Evolutionary conservation across 768 basidiomycete genomes (phyloP), one percentile per base, ranked within the genome.

Genomic region (Collybia sp.): DNA sequence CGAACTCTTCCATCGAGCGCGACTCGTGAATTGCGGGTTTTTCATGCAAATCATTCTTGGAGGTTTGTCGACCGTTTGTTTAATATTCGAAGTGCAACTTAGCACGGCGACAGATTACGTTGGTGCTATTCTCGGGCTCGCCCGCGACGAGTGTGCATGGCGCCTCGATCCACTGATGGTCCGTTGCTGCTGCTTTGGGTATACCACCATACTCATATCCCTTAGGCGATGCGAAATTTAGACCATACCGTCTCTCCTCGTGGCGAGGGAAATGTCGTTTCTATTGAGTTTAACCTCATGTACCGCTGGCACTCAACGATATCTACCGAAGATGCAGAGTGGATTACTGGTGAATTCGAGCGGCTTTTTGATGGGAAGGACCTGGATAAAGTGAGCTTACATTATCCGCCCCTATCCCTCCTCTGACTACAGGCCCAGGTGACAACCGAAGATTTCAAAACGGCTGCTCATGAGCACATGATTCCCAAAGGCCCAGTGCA

Each of bases 231-330:
- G 48, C 75, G 86, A 39, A 73, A 74, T 19, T 9, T 56, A 0
- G 56, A 69, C 48, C 85, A 87, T 51, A 66, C 67, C 0, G 60
- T 85, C 45, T 65, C 75, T 12, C 76, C 80, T 32, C 75, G 80
- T 9, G 89, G 88, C 32, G 67, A 82, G 58, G 89, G 89, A 42
- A 91, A 91, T 55, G 80, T 78, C 32, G 78, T 80, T 47, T 87
- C 88, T 0, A 58, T 88, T 30, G 89, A 91, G 63, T 90, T 91
- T 69, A 89, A 79, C 52, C 64, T 78, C 2, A 61, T 79, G 16
- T 79, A 79, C 61, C 46, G 75, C 42, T 88, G 86, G 86, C 86
- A 88, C 54, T 68, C 86, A 15, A 71, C 81, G 1, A 57, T 85
- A 1, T 80, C 79, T 6, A 58, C 66, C 42, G 50, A 69, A 38